Percentiles rank a stretch among this genome's conserved stretches.
Conservation (phyloP, 345 rosid genomes). For the Populus nigra region DNA sequence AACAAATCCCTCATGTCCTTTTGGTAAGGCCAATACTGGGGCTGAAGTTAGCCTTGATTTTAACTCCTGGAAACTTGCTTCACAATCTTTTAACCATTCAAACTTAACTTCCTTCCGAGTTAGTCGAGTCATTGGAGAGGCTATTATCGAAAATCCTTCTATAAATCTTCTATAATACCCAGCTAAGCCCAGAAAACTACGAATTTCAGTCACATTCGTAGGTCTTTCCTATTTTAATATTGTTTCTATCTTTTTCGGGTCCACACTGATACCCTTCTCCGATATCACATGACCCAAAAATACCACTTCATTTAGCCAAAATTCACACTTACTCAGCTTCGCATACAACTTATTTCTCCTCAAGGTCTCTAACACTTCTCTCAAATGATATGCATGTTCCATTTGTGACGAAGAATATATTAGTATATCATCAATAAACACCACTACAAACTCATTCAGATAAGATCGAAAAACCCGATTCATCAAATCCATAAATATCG, state of each 20-base stretch:
- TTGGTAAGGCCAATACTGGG: background rate
- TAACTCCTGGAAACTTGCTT: background rate
- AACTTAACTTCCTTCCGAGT: background rate
- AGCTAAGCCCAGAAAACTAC: background rate
- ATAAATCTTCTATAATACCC: slow-evolving; percentile 1
- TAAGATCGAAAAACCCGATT: too few species aligned
- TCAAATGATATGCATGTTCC: background rate
- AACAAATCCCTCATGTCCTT: background rate
- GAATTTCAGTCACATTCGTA: background rate
- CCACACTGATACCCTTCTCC: background rate
- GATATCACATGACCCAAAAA: background rate
- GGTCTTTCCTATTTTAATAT: background rate
- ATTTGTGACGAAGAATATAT: background rate
- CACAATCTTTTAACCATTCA: background rate
- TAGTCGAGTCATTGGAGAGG: background rate
- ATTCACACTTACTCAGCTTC: background rate
- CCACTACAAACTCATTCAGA: too few species aligned
- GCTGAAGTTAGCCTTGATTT: background rate
- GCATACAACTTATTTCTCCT: background rate
- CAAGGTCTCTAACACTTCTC: background rate
- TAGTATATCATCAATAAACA: too few species aligned
- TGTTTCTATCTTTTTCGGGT: background rate
- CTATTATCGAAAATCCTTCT: background rate
- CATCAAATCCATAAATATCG: too few species aligned
- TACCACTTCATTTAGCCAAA: background rate